Conservation (phyloP, 352 stramenopile species). For the Phytophthora pistaciae region DNA sequence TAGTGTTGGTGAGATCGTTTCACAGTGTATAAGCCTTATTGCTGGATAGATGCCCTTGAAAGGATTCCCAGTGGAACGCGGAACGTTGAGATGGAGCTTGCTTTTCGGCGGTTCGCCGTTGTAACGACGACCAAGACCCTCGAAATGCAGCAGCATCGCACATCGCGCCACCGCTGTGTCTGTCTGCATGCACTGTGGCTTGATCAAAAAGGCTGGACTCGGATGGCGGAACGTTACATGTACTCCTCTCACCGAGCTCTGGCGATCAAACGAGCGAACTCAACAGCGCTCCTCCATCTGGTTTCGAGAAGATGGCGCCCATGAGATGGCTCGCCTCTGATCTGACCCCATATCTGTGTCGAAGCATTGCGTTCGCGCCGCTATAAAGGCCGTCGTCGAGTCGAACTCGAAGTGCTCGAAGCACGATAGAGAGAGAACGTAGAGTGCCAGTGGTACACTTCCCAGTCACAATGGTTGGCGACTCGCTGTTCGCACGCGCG, state of each 20-base stretch:
- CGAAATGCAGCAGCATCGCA: neutral
- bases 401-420: neutral
- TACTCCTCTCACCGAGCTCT: neutral
- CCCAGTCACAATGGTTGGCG: too few species aligned
- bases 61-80: neutral
- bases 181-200: too few species aligned
- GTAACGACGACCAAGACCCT: neutral
- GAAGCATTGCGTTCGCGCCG: neutral
- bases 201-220: neutral
- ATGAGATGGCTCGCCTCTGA: neutral
- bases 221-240: neutral
- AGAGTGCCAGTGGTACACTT: neutral
- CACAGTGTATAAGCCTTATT: neutral
- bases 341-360: neutral
- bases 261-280: neutral
- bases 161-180: neutral
- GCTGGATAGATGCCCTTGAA: neutral
- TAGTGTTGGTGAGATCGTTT: neutral
- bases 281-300: neutral
- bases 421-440: constrained; percentile 1
- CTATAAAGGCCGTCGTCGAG: neutral
- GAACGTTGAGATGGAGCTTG: neutral
- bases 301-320: neutral
- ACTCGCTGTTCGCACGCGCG: constrained; percentile 9
- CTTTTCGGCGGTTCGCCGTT: neutral